Conservation (phyloP, 2,329 filamentous ascomycete genomes). For the Capronia epimyces region DNA sequence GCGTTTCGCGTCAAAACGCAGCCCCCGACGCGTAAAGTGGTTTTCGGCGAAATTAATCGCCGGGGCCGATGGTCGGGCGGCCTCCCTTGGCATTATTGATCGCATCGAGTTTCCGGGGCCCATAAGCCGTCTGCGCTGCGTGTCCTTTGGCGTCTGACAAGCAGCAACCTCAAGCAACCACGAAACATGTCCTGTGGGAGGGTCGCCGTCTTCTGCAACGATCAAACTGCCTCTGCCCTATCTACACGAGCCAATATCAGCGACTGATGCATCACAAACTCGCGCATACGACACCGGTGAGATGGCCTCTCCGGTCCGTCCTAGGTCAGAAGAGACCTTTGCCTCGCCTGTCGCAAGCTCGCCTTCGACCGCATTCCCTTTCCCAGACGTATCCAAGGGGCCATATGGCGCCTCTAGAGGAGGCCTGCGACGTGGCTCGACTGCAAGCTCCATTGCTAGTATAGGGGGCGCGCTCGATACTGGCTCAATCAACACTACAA, state of each 20-base stretch:
- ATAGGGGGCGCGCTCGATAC: slow-evolving; percentile 78
- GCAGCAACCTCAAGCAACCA: not conserved
- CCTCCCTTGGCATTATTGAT: not conserved
- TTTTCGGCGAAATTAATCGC: not conserved
- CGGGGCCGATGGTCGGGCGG: not conserved
- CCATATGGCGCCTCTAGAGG: slow-evolving; percentile 12
- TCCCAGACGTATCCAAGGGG: slow-evolving; percentile 20
- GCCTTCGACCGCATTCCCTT: slow-evolving; percentile 22
- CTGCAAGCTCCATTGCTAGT: slow-evolving; percentile 80
- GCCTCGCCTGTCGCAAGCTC: slow-evolving; percentile 17
- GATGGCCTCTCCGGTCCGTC: slow-evolving; percentile 21
- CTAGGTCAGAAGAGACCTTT: slow-evolving; percentile 12
- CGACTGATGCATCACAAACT: not conserved
- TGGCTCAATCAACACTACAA: slow-evolving; percentile 50
- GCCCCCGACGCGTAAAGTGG: slow-evolving; percentile 1
- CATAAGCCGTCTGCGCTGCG: slow-evolving; percentile 5
- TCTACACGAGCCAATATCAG: not conserved
- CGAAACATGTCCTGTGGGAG: not conserved
- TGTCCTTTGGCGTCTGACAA: not conserved
- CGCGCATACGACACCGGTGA: not conserved
- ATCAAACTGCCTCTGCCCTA: not conserved
- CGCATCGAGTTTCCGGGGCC: not conserved
- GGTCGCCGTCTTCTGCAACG: not conserved
- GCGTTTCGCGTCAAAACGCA: not conserved
- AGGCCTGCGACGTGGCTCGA: slow-evolving; percentile 64